phyloP scores from a whole-genome alignment of 345 rosid species.

The Theobroma cacao region DNA sequence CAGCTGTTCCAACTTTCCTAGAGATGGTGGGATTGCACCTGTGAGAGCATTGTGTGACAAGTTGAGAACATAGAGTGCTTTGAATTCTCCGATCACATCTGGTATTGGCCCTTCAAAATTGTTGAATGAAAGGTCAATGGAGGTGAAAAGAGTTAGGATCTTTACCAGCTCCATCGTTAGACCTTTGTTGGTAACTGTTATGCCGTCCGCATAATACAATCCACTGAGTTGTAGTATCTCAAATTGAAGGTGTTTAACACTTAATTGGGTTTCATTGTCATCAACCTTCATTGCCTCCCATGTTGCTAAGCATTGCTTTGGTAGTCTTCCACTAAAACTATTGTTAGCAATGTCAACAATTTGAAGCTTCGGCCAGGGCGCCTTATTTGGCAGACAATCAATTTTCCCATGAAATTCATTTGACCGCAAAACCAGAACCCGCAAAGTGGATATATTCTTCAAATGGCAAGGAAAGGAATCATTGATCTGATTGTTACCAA shows the following conservation, averaged over 20 bases:
- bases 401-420: conserved; percentile 23
- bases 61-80: conserved; percentile 25
- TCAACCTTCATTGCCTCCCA: conserved; percentile 38
- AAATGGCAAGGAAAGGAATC: conserved; percentile 39
- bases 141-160: conserved; percentile 40
- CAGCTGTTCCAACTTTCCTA: conserved; percentile 24
- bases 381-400: not conserved
- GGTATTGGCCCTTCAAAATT: conserved; percentile 31
- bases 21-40: conserved; percentile 24
- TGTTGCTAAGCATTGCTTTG: not conserved
- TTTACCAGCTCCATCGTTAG: conserved; percentile 34
- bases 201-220: conserved; percentile 31
- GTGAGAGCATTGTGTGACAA: conserved; percentile 30
- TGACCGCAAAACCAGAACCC: conserved; percentile 32
- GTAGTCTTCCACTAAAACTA: conserved; percentile 19
- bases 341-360: conserved; percentile 23
- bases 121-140: conserved; percentile 37
- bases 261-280: not conserved
- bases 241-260: conserved; percentile 21
- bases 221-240: not conserved
- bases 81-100: conserved; percentile 15
- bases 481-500: conserved; percentile 30
- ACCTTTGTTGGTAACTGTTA: conserved; percentile 48
- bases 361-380: conserved; percentile 29
- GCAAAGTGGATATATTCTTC: conserved; percentile 25